These are phyloP conservation scores for Claviceps sp. DNA, from an alignment of 2,329 filamentous ascomycete genomes.

Conservation along the genomic window DNA sequence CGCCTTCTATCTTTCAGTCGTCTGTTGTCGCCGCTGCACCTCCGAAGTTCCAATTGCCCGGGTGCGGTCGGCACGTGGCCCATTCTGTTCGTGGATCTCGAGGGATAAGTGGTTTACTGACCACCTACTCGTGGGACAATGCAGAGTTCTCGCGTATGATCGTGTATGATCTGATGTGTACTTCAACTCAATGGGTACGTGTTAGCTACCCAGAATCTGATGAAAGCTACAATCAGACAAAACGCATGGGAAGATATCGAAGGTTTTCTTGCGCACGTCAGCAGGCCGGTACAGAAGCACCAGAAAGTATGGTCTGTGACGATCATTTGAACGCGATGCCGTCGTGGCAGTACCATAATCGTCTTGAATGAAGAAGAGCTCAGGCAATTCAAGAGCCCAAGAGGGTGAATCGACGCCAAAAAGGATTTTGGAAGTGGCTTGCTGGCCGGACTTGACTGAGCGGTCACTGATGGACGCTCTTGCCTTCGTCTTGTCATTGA, in stretches of 20 bases:
- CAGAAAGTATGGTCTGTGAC: background rate
- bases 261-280: background rate
- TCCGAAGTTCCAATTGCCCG: too few relatives aligned
- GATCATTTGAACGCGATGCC: background rate
- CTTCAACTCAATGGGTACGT: background rate
- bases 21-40: too few relatives aligned
- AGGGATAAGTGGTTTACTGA: too few relatives aligned
- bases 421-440: background rate
- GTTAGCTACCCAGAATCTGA: background rate
- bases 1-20: too few relatives aligned
- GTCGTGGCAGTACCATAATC: background rate
- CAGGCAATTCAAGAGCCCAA: background rate
- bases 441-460: background rate
- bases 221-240: background rate
- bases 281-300: background rate
- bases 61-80: too few relatives aligned
- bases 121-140: too few relatives aligned
- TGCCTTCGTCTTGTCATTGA: background rate
- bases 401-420: background rate
- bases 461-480: background rate
- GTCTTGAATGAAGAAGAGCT: background rate
- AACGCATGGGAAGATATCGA: background rate
- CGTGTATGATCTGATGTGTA: background rate
- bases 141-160: too few relatives aligned
- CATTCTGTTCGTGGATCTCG: too few relatives aligned